Evolutionary conservation across 345 rosid genomes (phyloP).

Genomic region (Angophora floribunda): DNA sequence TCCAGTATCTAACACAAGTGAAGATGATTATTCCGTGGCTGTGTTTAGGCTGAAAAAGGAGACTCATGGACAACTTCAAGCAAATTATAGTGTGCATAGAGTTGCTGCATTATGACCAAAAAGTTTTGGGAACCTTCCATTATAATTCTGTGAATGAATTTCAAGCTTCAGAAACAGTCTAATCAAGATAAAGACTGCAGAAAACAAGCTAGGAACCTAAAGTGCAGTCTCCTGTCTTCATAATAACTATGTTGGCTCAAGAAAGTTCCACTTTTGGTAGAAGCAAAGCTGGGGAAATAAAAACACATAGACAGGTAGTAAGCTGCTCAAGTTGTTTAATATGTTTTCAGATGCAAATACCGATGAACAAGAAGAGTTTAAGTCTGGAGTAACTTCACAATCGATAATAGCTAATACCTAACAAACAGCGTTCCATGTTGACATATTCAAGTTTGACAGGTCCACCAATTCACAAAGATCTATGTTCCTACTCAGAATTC

Average conservation of each 20-base stretch:
- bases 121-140: background rate
- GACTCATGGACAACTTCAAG: background rate
- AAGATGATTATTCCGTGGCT: background rate
- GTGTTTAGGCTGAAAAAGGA: background rate
- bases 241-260: background rate
- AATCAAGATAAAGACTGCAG: background rate
- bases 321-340: background rate
- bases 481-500: background rate
- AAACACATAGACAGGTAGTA: background rate
- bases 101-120: background rate
- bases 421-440: background rate
- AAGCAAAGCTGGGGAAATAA: background rate
- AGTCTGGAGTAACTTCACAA: background rate
- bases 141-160: background rate
- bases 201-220: background rate
- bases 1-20: background rate
- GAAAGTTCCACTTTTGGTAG: background rate
- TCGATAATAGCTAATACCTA: background rate
- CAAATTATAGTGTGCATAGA: background rate
- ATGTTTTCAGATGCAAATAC: background rate
- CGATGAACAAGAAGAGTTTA: background rate
- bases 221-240: background rate
- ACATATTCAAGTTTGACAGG: background rate
- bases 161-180: background rate
- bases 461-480: background rate